phyloP scores from a whole-genome alignment of 2,329 filamentous ascomycete genomes.

The Chaetomium olivaceum region DNA sequence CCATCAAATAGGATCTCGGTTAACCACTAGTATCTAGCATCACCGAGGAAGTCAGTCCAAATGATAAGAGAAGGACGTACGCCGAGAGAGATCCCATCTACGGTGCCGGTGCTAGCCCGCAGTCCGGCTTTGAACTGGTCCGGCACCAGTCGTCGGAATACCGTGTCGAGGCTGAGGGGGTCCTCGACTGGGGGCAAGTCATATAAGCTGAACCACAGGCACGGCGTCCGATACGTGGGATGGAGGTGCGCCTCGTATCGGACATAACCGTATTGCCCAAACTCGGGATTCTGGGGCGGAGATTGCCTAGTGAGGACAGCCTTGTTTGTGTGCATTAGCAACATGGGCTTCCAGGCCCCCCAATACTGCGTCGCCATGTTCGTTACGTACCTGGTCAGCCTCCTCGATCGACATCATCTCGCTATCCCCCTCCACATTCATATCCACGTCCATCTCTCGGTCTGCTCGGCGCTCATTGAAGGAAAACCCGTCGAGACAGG shows the following conservation, averaged over 20 bases:
- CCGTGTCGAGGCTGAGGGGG: slow-evolving; percentile 63
- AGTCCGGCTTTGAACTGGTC: slow-evolving; percentile 62
- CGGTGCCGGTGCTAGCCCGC: slow-evolving; percentile 56
- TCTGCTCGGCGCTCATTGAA: slow-evolving; percentile 35
- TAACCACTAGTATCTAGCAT: slow-evolving; percentile 30
- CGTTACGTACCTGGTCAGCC: slow-evolving; percentile 50
- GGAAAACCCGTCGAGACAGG: slow-evolving; percentile 49
- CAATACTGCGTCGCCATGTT: neutral
- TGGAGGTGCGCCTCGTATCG: slow-evolving; percentile 75
- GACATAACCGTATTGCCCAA: slow-evolving; percentile 49
- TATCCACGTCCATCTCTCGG: neutral
- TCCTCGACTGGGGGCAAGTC: slow-evolving; percentile 57
- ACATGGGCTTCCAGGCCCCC: neutral
- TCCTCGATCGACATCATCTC: slow-evolving; percentile 55
- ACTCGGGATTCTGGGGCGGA: neutral
- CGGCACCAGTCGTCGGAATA: slow-evolving; percentile 72
- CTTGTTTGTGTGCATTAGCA: slow-evolving; percentile 17
- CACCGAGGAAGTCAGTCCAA: slow-evolving; percentile 29
- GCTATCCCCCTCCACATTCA: slow-evolving; percentile 34
- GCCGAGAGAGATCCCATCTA: slow-evolving; percentile 74
- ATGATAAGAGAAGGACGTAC: slow-evolving; percentile 52
- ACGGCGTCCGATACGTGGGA: slow-evolving; percentile 72
- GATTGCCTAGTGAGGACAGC: slow-evolving; percentile 19
- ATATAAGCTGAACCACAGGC: slow-evolving; percentile 72
- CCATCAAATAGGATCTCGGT: slow-evolving; percentile 34